These are phyloP conservation scores for Oidiodendron maius DNA, from an alignment of 495 filamentous ascomycete species.

Conservation along the genomic window DNA sequence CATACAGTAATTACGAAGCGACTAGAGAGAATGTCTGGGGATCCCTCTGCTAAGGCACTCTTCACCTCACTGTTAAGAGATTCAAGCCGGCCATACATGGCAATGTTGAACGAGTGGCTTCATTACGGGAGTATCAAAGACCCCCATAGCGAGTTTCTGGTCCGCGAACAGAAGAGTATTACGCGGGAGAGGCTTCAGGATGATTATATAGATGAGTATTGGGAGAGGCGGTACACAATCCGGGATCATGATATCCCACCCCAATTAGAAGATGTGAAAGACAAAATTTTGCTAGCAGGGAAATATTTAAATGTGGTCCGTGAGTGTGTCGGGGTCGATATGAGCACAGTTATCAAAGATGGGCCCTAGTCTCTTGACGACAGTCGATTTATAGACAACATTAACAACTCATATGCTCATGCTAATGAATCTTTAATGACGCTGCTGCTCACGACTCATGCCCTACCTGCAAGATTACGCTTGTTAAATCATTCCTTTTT, in stretches of 20 bases:
- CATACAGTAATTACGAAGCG: conserved; percentile 74
- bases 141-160: conserved; percentile 87
- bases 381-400: conserved; percentile 83
- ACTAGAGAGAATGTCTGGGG: conserved; percentile 82
- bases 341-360: conserved; percentile 82
- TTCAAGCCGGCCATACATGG: conserved; percentile 91
- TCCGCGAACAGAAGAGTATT: conserved; percentile 95
- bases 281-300: conserved; percentile 89
- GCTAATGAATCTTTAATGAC: conserved; percentile 92
- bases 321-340: conserved; percentile 93
- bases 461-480: conserved; percentile 74
- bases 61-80: conserved; percentile 78
- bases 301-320: conserved; percentile 98
- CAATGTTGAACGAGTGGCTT: conserved; percentile 97
- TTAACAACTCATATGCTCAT: conserved; percentile 89
- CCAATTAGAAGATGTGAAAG: conserved; percentile 84
- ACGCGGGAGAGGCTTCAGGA: conserved; percentile 83
- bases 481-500: conserved; percentile 99
- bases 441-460: conserved; percentile 87
- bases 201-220: conserved; percentile 98
- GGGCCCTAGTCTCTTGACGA: conserved; percentile 92
- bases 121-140: conserved; percentile 94
- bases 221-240: conserved; percentile 96
- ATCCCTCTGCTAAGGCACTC: conserved; percentile 76
- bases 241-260: conserved; percentile 86